Evolutionary conservation across 345 rosid genomes (phyloP).

Genomic region (Gossypium australe): DNA sequence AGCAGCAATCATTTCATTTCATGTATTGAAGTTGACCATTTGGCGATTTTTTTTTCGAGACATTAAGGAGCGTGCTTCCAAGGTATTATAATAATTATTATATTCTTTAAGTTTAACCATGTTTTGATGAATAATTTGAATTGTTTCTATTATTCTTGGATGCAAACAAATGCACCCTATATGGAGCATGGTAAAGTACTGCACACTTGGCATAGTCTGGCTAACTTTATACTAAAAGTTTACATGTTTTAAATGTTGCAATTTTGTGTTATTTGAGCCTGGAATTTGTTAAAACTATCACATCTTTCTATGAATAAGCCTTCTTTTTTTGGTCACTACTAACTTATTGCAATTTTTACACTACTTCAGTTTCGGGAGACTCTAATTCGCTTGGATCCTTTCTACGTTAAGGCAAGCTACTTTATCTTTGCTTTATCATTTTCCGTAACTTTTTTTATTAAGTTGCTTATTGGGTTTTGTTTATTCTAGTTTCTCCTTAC

Average conservation of each 20-base stretch:
- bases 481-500: not conserved
- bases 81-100: conserved; percentile 35
- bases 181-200: not conserved
- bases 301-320: not conserved
- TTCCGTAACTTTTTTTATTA: not conserved
- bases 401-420: conserved; percentile 76
- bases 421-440: not conserved
- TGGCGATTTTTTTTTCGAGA: conserved; percentile 68
- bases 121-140: not conserved
- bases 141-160: not conserved
- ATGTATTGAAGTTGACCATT: conserved; percentile 66
- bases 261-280: conserved; percentile 1
- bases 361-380: conserved; percentile 80
- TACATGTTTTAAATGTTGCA: not conserved
- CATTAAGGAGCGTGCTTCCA: conserved; percentile 63
- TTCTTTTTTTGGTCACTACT: not conserved
- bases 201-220: not conserved
- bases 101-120: not conserved
- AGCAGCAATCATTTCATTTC: conserved; percentile 75
- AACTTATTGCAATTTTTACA: conserved; percentile 7
- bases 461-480: not conserved
- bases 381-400: conserved; percentile 84
- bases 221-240: not conserved
- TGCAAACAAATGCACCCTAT: not conserved
- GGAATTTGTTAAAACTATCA: conserved; percentile 3